These are phyloP conservation scores for Aspergillus sergii DNA, from an alignment of 2,329 filamentous ascomycete genomes.

Conservation along the genomic window DNA sequence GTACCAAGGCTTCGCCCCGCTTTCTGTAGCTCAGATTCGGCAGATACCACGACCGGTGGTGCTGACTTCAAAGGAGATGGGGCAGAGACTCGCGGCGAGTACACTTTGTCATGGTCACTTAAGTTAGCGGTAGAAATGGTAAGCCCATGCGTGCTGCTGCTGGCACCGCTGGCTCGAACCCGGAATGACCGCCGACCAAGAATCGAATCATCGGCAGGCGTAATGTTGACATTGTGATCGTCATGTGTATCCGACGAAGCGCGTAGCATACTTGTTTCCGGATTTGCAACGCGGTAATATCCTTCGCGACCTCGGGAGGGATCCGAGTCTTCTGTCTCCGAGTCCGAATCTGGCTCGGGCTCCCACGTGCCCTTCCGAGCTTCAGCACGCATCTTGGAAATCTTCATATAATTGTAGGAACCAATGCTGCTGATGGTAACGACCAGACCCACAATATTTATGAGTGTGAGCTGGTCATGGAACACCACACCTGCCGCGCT, in stretches of 20 bases:
- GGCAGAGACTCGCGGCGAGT: constrained; percentile 22
- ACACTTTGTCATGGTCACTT: constrained; percentile 28
- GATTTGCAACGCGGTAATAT: constrained; percentile 30
- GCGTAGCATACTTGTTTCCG: constrained; percentile 25
- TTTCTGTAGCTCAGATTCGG: constrained; percentile 28
- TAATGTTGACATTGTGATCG: constrained; percentile 30
- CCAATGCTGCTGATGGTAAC: constrained; percentile 85
- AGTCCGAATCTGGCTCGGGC: constrained; percentile 27
- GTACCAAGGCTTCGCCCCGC: constrained; percentile 29
- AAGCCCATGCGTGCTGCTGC: constrained; percentile 28
- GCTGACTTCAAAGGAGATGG: constrained; percentile 34
- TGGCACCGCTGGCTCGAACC: constrained; percentile 36
- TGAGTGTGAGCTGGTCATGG: constrained; percentile 79
- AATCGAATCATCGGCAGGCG: constrained; percentile 25
- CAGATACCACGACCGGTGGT: constrained; percentile 33
- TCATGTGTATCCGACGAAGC: constrained; percentile 17
- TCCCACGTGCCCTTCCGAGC: constrained; percentile 54
- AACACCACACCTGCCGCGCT: constrained; percentile 85
- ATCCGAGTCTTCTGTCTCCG: constrained; percentile 31
- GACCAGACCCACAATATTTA: constrained; percentile 86
- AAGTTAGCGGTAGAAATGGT: constrained; percentile 34
- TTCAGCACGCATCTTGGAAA: constrained; percentile 81
- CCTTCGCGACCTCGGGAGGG: constrained; percentile 26
- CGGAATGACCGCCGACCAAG: constrained; percentile 33
- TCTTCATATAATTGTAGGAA: constrained; percentile 94